These are phyloP conservation scores for Closterium sp. DNA, from an alignment of 139 green algal species.

Conservation along the genomic window DNA sequence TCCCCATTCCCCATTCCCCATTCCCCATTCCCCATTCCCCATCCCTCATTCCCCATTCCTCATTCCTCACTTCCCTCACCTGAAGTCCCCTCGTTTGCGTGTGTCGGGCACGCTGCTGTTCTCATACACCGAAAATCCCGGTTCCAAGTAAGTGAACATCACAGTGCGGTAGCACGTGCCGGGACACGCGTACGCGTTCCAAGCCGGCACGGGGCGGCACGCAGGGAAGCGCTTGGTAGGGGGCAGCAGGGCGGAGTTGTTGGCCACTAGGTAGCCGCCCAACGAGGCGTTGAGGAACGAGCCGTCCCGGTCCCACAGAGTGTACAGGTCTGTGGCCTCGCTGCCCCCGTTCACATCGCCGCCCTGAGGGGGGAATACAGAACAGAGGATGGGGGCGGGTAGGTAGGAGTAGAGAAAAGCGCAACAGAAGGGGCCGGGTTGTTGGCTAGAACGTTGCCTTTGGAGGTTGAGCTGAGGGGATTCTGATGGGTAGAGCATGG, in stretches of 20 bases:
- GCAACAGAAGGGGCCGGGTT: not conserved
- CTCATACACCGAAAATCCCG: constrained; percentile 7
- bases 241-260: constrained; percentile 22
- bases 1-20: not conserved
- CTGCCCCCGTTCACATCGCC: not conserved
- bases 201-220: not conserved
- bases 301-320: constrained; percentile 18
- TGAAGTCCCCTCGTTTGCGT: not conserved
- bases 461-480: not conserved
- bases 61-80: too few species aligned
- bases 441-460: constrained; percentile 13
- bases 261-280: constrained; percentile 13
- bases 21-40: not conserved
- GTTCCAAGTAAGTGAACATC: constrained; percentile 14
- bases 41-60: too few species aligned
- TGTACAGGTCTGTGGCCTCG: not conserved
- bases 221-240: not conserved
- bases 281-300: not conserved
- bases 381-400: too few species aligned
- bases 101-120: not conserved
- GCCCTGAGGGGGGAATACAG: not conserved
- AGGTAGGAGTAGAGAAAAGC: too few species aligned
- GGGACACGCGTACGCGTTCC: constrained; percentile 23
- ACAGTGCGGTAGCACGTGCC: constrained; percentile 31
- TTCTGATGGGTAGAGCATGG: too few species aligned